Evolutionary conservation across 495 filamentous ascomycete genomes (phyloP).

Genomic region (Rhypophila decipiens): DNA sequence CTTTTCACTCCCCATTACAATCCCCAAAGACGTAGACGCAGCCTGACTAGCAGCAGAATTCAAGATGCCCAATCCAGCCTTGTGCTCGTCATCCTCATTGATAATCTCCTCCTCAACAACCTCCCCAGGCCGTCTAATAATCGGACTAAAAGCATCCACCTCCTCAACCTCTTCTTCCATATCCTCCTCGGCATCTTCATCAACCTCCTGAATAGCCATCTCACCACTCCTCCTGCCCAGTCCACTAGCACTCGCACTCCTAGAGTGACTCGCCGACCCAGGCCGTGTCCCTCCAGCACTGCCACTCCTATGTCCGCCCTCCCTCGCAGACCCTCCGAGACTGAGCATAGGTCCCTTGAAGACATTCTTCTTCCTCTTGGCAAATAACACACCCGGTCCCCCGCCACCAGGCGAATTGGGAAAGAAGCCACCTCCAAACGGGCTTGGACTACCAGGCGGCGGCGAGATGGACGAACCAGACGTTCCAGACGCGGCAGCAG

Average conservation of each 20-base stretch:
- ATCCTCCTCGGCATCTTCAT: constrained; percentile 54
- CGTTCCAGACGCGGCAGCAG: too few relatives aligned
- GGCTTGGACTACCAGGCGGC: constrained; percentile 35
- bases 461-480: constrained; percentile 15
- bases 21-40: too few relatives aligned
- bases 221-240: constrained; percentile 52
- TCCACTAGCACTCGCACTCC: constrained; percentile 48
- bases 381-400: constrained; percentile 69
- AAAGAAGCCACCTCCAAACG: constrained; percentile 24
- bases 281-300: too few relatives aligned
- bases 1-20: background rate
- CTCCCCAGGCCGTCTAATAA: constrained; percentile 39
- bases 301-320: constrained; percentile 26
- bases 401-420: constrained; percentile 18
- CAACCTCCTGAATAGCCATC: constrained; percentile 80
- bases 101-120: constrained; percentile 50
- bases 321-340: constrained; percentile 30
- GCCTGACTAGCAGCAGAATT: background rate
- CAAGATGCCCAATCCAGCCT: background rate
- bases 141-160: constrained; percentile 59
- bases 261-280: constrained; percentile 28
- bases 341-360: constrained; percentile 80
- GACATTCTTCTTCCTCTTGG: constrained; percentile 78
- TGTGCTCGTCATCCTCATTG: constrained; percentile 34
- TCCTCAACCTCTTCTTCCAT: constrained; percentile 50